Conservation (phyloP, 805 yeast genomes). For the Suhomyces pyralidae region DNA sequence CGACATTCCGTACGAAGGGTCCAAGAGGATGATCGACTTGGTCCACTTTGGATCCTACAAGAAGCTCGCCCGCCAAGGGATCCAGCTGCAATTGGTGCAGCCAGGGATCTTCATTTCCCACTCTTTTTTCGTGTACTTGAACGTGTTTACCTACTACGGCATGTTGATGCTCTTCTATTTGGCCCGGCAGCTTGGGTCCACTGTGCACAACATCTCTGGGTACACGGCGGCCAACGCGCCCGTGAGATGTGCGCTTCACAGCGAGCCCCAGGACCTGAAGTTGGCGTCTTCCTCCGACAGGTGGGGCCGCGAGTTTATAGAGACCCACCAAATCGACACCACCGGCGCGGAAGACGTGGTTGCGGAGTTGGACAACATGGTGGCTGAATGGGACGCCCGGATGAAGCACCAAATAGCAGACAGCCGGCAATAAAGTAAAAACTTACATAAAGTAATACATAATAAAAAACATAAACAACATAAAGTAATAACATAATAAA, state of each 20-base stretch:
- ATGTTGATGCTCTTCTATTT: constrained; percentile 82
- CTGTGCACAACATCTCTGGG: constrained; percentile 86
- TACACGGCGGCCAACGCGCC: constrained; percentile 90
- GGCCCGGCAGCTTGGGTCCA: constrained; percentile 79
- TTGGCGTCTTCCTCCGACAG: constrained; percentile 68
- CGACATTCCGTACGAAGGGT: constrained; percentile 81
- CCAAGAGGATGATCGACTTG: constrained; percentile 82
- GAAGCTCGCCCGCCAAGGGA: constrained; percentile 41
- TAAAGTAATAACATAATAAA: no score
- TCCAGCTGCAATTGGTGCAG: constrained; percentile 75
- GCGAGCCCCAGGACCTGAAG: constrained; percentile 52
- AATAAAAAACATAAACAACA: no score
- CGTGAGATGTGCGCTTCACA: constrained; percentile 48
- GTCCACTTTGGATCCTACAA: constrained; percentile 71
- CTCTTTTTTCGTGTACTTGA: constrained; percentile 73
- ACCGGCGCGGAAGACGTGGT: constrained; percentile 68
- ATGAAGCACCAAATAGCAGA: constrained; percentile 70
- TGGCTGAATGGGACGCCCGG: constrained; percentile 68
- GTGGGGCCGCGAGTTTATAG: constrained; percentile 64
- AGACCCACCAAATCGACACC: constrained; percentile 52
- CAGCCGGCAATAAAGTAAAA: constrained; percentile 39
- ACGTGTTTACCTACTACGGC: constrained; percentile 75
- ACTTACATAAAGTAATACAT: no score
- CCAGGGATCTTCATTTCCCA: constrained; percentile 93
- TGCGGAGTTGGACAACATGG: constrained; percentile 56